Percentiles rank a stretch among this genome's conserved stretches.
Conservation (phyloP, 805 yeast species). For the Candida tibetensis region DNA sequence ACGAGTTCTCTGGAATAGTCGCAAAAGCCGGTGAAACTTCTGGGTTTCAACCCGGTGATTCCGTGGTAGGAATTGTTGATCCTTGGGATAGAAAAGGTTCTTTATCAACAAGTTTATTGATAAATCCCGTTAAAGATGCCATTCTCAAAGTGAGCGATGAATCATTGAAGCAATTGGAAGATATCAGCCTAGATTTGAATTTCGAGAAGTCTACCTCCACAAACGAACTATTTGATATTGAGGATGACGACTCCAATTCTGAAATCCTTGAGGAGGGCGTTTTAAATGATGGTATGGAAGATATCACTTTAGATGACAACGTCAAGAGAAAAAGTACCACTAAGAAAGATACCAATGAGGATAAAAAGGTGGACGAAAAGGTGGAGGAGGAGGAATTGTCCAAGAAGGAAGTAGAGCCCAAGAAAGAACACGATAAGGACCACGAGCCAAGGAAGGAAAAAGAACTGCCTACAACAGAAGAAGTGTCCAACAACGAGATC, state of each 20-base stretch:
- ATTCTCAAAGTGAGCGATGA: slow-evolving; percentile 27
- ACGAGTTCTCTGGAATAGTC: slow-evolving; percentile 65
- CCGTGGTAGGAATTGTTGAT: slow-evolving; percentile 59
- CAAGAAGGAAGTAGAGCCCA: slow-evolving; percentile 8
- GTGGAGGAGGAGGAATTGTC: slow-evolving; percentile 2
- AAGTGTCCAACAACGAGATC: slow-evolving; percentile 1
- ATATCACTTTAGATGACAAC: neutral
- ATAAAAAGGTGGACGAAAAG: neutral
- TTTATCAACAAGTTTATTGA: slow-evolving; percentile 52
- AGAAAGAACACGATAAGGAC: neutral
- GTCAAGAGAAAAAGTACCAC: neutral
- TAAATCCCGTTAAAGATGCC: slow-evolving; percentile 51
- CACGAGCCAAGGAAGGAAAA: slow-evolving; percentile 2
- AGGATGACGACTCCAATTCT: slow-evolving; percentile 6
- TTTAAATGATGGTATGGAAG: neutral
- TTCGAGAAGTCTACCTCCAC: slow-evolving; percentile 4
- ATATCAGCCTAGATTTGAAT: slow-evolving; percentile 23
- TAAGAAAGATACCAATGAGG: neutral
- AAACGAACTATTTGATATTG: slow-evolving; percentile 1
- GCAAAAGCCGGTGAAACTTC: slow-evolving; percentile 48
- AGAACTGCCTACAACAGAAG: neutral
- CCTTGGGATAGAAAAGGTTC: slow-evolving; percentile 56
- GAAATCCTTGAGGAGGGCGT: slow-evolving; percentile 11
- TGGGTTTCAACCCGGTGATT: slow-evolving; percentile 52
- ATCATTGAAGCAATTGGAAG: slow-evolving; percentile 17